Base-by-base conservation (phyloP, 139 green algal genomes). In the Edaphochlamys debaryana region DNA sequence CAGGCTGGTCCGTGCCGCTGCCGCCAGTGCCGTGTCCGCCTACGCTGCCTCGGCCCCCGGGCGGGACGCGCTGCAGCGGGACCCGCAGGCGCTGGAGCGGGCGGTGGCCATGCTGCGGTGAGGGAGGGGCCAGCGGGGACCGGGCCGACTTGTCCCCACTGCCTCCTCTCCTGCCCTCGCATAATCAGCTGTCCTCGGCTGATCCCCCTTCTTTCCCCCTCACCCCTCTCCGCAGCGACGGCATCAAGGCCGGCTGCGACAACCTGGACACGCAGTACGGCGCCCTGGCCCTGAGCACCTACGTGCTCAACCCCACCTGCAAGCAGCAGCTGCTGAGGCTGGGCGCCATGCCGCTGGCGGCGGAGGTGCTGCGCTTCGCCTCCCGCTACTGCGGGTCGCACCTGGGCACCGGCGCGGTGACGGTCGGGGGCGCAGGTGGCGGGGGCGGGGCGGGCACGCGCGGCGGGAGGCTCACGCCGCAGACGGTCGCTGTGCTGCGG, bases 181-280 rank as follows among this genome's bases (percentile, higher is more conserved):
- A n/a, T n/a, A n/a, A n/a, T n/a, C n/a, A n/a, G n/a, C n/a, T n/a
- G n/a, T n/a, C n/a, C n/a, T n/a, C n/a, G n/a, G n/a, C n/a, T n/a
- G n/a, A n/a, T n/a, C n/a, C n/a, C n/a, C n/a, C n/a, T n/a, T n/a
- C n/a, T n/a, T n/a, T n/a, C n/a, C n/a, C n/a, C n/a, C n/a, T n/a
- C n/a, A n/a, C n/a, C n/a, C n/a, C n/a, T n/a, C n/a, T n/a, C n/a
- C n/a, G n/a, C 72, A 80, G 72, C 4, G 40, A 37, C 9, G 72
- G 72, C 25, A 27, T 80, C 4, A 37, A 20, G 3, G 45, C 23
- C 23, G 63, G 77, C 62, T 40, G 63, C 34, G 77, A 83, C 63
- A 83, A 75, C 64, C 34, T 32, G 22, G 77, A 83, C 45, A 58
- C 64, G 64, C 77, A 74, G 41, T 83, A 83, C 77, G 41, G n/a